phyloP scores from a whole-genome alignment of 257 asterid genomes.

The Jacaranda copaia region DNA sequence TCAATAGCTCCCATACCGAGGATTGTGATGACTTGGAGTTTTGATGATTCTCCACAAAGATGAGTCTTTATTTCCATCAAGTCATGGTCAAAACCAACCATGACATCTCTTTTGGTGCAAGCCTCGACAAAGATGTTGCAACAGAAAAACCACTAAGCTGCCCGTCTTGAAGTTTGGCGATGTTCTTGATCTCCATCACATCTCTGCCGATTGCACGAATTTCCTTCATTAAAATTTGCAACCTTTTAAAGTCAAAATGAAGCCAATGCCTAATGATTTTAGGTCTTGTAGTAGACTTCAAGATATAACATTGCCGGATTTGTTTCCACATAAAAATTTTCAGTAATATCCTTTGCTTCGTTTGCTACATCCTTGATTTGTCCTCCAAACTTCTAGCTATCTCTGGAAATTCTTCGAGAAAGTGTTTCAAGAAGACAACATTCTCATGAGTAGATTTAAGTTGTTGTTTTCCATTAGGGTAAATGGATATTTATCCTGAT shows the following conservation, averaged over 20 bases:
- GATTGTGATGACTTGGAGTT: constrained; percentile 30
- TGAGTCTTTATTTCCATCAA: constrained; percentile 18
- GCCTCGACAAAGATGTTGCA: constrained; percentile 3
- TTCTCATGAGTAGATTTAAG: neutral
- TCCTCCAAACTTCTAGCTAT: constrained; percentile 6
- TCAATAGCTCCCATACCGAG: constrained; percentile 37
- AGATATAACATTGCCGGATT: neutral
- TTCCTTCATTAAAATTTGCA: constrained; percentile 7
- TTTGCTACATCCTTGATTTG: constrained; percentile 14
- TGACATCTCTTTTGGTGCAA: neutral
- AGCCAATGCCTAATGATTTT: neutral
- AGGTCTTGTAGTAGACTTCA: neutral
- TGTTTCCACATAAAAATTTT: neutral
- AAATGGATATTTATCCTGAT: neutral
- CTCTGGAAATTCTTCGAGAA: constrained; percentile 3
- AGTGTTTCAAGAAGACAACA: neutral
- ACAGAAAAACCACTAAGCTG: no score
- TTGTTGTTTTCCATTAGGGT: neutral
- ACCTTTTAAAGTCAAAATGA: neutral
- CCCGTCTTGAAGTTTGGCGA: neutral
- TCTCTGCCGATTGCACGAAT: neutral
- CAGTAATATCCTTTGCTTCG: constrained; percentile 19
- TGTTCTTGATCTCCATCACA: neutral
- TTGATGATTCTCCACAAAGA: constrained; percentile 20
- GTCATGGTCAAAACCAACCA: constrained; percentile 32